Evolutionary conservation across 306 rosid species (phyloP), one percentile per base, ranked within the genome.

Genomic region (Acacia confusa): DNA sequence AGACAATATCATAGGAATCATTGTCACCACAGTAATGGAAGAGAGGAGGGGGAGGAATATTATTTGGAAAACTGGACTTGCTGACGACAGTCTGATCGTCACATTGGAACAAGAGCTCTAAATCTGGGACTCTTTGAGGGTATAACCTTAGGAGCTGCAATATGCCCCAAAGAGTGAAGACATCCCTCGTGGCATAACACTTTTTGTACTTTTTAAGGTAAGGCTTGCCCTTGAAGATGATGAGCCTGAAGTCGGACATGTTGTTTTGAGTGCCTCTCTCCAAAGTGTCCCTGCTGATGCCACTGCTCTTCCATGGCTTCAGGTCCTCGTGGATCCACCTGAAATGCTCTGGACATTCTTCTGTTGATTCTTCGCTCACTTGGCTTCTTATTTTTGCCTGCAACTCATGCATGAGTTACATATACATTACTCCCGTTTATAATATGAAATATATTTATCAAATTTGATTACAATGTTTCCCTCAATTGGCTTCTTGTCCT

Each of bases 61-160:
- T 14, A 32, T 36, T 24, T 27, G 47, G 53, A 15, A 60, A 48
- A 48, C n/a, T 16, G 17, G 34, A 20, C 50, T 72, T 72, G 2
- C 14, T 4, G 19, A 80, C 38, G 41, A 48, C n/a, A 0, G 83
- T 40, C 12, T 0, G 4, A 14, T 80, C 83, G 4, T 48, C 83
- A 22, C 83, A 80, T 19, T 14, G 2, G 25, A 80, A 80, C 66
- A 80, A 4, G 1, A 80, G 67, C 27, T 80, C 83, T 55, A 80
- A 36, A 47, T 72, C 66, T 1, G 79, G 83, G 13, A 80, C 25
- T n/a, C 38, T 63, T 9, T 78, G 52, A 10, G 79, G 83, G 55
- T 80, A 80, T 66, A 80, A 22, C 67, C 79, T 80, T 34, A 73
- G 48, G 27, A 80, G 83, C 74, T 80, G 83, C 57, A 60, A 24